Conservation (phyloP, 306 rosid genomes). For the Cicer arietinum region DNA sequence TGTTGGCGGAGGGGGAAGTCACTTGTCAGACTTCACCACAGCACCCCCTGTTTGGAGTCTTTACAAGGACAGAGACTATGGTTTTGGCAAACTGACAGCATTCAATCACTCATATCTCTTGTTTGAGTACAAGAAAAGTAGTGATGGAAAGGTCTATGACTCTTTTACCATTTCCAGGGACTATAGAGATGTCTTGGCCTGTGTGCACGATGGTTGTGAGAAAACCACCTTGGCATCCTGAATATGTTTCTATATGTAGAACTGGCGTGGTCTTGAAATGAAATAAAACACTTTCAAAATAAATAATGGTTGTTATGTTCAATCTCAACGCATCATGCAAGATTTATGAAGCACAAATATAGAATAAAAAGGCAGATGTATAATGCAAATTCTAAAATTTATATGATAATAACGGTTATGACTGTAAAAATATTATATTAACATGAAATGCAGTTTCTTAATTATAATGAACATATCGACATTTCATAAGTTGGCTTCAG, state of each 20-base stretch:
- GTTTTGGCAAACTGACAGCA: slow-evolving; percentile 77
- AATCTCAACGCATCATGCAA: not conserved
- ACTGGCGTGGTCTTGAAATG: not conserved
- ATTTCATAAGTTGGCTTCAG: not conserved
- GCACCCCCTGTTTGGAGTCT: slow-evolving; percentile 68
- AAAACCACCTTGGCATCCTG: slow-evolving; percentile 64
- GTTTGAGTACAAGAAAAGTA: slow-evolving; percentile 78
- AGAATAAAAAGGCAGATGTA: not conserved
- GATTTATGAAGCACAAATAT: slow-evolving; percentile 11
- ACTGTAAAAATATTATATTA: not conserved
- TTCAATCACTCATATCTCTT: slow-evolving; percentile 70
- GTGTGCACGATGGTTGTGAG: slow-evolving; percentile 75
- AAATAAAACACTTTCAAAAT: not conserved
- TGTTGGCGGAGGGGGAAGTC: slow-evolving; percentile 80
- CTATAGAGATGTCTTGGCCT: slow-evolving; percentile 77
- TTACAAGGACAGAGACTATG: slow-evolving; percentile 65
- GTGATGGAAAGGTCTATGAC: slow-evolving; percentile 70
- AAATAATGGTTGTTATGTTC: not conserved
- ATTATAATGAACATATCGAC: not conserved
- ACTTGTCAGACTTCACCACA: slow-evolving; percentile 52
- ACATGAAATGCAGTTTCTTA: not conserved
- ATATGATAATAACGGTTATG: not conserved
- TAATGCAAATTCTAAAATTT: not conserved
- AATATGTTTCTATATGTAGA: not conserved
- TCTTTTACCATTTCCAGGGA: slow-evolving; percentile 73